Conservation (phyloP, 768 basidiomycete genomes). For the Amanita subjunquillea region DNA sequence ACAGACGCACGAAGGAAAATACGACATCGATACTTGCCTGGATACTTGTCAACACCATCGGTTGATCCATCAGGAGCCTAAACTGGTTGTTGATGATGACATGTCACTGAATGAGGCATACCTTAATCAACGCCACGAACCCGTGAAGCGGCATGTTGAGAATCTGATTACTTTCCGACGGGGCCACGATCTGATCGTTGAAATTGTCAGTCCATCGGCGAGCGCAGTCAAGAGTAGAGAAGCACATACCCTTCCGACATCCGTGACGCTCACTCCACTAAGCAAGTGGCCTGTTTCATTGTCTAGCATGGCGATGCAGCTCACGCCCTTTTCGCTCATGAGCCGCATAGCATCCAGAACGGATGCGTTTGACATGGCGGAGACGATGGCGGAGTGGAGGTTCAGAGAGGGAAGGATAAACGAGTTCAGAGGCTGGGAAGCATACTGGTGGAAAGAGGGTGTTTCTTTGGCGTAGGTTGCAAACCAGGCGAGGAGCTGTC, state of each 20-base stretch:
- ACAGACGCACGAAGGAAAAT: neutral
- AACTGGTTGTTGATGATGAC: neutral
- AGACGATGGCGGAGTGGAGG: slow-evolving; percentile 52
- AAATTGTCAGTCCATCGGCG: neutral
- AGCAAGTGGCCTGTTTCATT: slow-evolving; percentile 51
- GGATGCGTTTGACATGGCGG: slow-evolving; percentile 45
- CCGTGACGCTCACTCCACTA: slow-evolving; percentile 76
- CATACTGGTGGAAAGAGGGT: slow-evolving; percentile 32
- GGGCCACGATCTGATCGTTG: slow-evolving; percentile 53
- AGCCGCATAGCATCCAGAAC: slow-evolving; percentile 76
- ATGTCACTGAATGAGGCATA: slow-evolving; percentile 11
- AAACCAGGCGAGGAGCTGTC: slow-evolving; percentile 62
- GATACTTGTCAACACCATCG: slow-evolving; percentile 73
- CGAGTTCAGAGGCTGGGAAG: slow-evolving; percentile 43
- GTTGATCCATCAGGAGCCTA: slow-evolving; percentile 67
- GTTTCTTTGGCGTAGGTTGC: slow-evolving; percentile 39
- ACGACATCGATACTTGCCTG: slow-evolving; percentile 32
- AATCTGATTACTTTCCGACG: slow-evolving; percentile 72
- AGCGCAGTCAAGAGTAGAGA: neutral
- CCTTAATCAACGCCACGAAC: slow-evolving; percentile 68
- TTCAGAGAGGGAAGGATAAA: slow-evolving; percentile 57
- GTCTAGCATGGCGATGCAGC: slow-evolving; percentile 70
- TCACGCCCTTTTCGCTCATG: slow-evolving; percentile 82
- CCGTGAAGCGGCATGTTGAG: slow-evolving; percentile 57
- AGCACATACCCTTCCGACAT: slow-evolving; percentile 56